These are phyloP conservation scores for Thuja plicata DNA, from an alignment of 83 land plant genomes.

Conservation along the genomic window DNA sequence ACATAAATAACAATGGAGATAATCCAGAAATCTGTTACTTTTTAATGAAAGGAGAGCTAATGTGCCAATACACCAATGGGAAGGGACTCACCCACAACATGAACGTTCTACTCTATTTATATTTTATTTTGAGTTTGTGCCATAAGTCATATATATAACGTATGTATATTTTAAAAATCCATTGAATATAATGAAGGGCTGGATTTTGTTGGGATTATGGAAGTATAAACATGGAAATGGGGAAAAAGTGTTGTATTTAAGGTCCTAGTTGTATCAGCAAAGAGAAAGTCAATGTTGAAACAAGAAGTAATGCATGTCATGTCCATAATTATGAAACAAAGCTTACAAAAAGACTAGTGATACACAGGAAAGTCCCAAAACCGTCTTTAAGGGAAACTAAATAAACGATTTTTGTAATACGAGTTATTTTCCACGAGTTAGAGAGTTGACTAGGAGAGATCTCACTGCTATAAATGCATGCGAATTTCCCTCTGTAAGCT, in stretches of 20 bases:
- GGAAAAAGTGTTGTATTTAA: neutral
- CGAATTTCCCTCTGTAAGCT: neutral
- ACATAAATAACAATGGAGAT: neutral
- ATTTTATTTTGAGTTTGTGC: neutral
- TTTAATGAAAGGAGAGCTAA: neutral
- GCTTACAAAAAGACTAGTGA: neutral
- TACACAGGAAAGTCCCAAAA: neutral
- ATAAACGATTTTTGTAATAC: no score
- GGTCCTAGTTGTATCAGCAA: neutral
- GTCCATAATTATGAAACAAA: neutral
- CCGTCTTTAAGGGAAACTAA: neutral
- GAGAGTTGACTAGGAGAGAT: neutral
- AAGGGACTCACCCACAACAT: neutral
- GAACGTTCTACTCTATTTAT: neutral
- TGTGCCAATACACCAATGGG: neutral
- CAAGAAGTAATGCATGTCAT: neutral
- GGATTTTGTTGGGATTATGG: neutral
- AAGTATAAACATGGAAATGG: neutral
- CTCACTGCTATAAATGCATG: neutral
- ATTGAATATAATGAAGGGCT: neutral
- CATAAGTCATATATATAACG: neutral
- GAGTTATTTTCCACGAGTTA: neutral
- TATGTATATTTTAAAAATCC: neutral
- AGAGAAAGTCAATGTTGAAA: neutral
- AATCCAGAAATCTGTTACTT: neutral